Percentiles rank a stretch among this genome's conserved stretches.
Conservation (phyloP, 768 basidiomycete species). For the Panaeolus cyanescens region DNA sequence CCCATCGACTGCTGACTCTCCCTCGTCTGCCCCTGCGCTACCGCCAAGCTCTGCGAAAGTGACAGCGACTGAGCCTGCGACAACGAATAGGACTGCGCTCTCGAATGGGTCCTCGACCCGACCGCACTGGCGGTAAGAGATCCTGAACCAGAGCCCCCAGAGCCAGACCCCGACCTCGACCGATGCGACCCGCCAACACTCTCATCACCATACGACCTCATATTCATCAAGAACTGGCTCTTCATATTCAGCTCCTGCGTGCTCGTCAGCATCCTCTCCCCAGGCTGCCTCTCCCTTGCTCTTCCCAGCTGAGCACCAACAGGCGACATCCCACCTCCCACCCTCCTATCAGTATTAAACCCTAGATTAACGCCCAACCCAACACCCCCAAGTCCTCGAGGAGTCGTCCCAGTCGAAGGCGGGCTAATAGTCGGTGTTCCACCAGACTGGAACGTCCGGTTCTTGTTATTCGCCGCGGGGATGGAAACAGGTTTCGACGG, state of each 20-base stretch:
- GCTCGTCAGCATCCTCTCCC: slow-evolving; percentile 34
- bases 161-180: slow-evolving; percentile 11
- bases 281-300: slow-evolving; percentile 6
- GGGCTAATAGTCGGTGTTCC: slow-evolving; percentile 3
- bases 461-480: slow-evolving; percentile 1
- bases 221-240: slow-evolving; percentile 33
- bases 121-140: slow-evolving; percentile 7
- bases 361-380: slow-evolving; percentile 7
- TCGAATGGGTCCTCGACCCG: slow-evolving; percentile 3
- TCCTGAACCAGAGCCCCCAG: slow-evolving; percentile 6
- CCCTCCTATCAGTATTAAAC: slow-evolving; percentile 8
- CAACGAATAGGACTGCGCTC: neutral
- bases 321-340: neutral
- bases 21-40: neutral
- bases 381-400: slow-evolving; percentile 2
- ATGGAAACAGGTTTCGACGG: slow-evolving; percentile 3
- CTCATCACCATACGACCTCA: slow-evolving; percentile 17
- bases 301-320: neutral
- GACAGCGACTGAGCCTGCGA: neutral
- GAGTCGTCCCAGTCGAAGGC: neutral
- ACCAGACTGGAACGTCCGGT: neutral
- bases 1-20: neutral
- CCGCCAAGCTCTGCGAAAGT: neutral
- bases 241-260: slow-evolving; percentile 45
- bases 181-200: neutral